Conservation (phyloP, 176 grass and related monocot genomes). For the Eleusine coracana region DNA sequence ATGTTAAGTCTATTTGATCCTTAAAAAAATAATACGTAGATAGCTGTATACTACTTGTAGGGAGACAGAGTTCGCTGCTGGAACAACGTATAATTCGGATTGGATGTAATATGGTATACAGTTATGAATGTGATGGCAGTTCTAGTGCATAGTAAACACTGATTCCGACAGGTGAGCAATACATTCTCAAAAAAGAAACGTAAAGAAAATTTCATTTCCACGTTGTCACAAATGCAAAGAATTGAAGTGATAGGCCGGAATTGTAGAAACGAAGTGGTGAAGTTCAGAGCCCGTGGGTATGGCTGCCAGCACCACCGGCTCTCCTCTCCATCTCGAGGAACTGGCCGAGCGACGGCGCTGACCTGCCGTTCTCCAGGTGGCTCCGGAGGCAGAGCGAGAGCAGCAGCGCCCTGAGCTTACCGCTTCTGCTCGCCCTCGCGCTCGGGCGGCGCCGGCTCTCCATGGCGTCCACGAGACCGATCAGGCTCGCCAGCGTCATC, state of each 20-base stretch:
- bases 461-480: conserved; percentile 59
- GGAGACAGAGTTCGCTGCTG: too few relatives aligned
- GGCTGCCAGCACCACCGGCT: neutral
- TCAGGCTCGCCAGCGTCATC: conserved; percentile 61
- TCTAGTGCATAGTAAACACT: too few relatives aligned
- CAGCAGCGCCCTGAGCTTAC: conserved; percentile 58
- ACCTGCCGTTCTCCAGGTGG: conserved; percentile 37
- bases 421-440: conserved; percentile 43
- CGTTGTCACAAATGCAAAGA: too few relatives aligned
- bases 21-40: neutral
- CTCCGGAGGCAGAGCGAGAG: conserved; percentile 68
- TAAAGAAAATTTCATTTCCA: neutral
- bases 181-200: too few relatives aligned
- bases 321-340: conserved; percentile 73
- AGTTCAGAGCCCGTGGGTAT: neutral
- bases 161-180: too few relatives aligned
- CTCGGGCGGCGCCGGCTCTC: conserved; percentile 45
- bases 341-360: conserved; percentile 54
- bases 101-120: too few relatives aligned
- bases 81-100: too few relatives aligned
- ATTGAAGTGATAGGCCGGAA: neutral
- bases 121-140: too few relatives aligned
- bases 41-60: too few relatives aligned
- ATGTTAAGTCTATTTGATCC: too few relatives aligned
- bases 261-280: neutral